Base-by-base conservation (phyloP, 352 stramenopile species). In the Pythium insidiosum region DNA sequence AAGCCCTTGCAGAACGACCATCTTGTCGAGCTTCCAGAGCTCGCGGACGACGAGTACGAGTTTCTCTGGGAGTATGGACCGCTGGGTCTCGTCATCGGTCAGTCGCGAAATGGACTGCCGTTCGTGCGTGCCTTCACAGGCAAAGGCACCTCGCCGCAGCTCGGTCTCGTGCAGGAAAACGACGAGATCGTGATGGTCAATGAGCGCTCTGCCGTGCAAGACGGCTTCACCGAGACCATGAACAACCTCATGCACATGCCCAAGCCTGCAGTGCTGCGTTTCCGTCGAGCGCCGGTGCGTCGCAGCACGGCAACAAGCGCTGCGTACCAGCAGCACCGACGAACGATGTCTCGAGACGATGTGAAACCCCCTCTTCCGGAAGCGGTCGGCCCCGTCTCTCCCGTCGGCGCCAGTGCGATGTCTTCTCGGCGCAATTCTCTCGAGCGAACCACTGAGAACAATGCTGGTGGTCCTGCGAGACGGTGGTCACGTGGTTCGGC, bases 181-280 rank as follows among this genome's bases (percentile, higher is more conserved):
- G 79, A 92, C 42, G 75, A 88, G 60, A 86, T 92, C 51, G 61
- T 89, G 29, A 65, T 89, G 50, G 78, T 92, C 36, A 92, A 92
- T 48, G 63, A 88, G 42, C 56, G 43, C 18, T 66, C 58, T 12
- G 58, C 72, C 11, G 47, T 58, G 24, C 56, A 79, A 5, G 54
- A 68, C 38, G 79, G 77, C 29, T 92, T 92, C 47, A 66, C 69
- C 2, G 69, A 82, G 54, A 84, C 56, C n/a, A 89, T 92, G 74
- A 66, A 82, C 44, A 87, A 86, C 56, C 76, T 92, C 58, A 88
- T 87, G 74, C 80, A 84, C 53, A 74, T 88, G 33, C 73, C 76
- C 42, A 89, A 89, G 63, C 79, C 79, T 5, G 74, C 76, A 0
- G 68, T 88, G 1, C 67, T 92, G 18, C 74, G 79, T 5, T 92